A percentile compares a stretch with the other conserved stretches of the same genome.
Conservation (phyloP, 1,284 basidiomycete species). For the Phaffia rhodozyma region DNA sequence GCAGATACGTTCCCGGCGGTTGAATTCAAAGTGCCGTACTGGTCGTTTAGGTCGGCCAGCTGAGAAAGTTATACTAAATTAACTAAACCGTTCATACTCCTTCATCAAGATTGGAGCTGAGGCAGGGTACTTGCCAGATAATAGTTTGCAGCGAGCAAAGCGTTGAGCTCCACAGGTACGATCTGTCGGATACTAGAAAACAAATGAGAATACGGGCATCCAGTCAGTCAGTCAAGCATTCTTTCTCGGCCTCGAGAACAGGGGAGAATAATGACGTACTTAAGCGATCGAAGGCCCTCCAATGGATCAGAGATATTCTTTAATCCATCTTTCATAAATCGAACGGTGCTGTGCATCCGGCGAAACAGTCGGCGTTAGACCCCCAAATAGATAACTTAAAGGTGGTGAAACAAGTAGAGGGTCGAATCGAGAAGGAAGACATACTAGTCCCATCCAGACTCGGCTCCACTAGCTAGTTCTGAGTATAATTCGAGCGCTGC, state of each 20-base stretch:
- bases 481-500: conserved; percentile 60
- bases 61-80: conserved; percentile 16
- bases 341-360: conserved; percentile 33
- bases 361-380: not conserved
- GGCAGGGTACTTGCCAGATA: conserved; percentile 43
- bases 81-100: too few species aligned
- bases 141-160: conserved; percentile 50
- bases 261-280: not conserved
- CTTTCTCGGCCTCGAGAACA: too few species aligned
- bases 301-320: conserved; percentile 28
- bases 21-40: conserved; percentile 34
- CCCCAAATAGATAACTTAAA: not conserved
- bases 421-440: conserved; percentile 18
- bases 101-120: not conserved
- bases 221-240: not conserved
- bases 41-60: conserved; percentile 54
- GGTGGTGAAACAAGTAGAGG: not conserved
- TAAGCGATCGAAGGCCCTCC: conserved; percentile 4
- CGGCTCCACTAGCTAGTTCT: conserved; percentile 78
- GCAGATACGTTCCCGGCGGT: conserved; percentile 24
- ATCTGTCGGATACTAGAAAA: conserved; percentile 41
- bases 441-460: conserved; percentile 44
- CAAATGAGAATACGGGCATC: not conserved
- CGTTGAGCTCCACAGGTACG: conserved; percentile 69
- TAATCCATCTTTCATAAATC: conserved; percentile 43